Conservation (phyloP, 2,329 filamentous ascomycete species). For the Cladobotryum mycophilum region DNA sequence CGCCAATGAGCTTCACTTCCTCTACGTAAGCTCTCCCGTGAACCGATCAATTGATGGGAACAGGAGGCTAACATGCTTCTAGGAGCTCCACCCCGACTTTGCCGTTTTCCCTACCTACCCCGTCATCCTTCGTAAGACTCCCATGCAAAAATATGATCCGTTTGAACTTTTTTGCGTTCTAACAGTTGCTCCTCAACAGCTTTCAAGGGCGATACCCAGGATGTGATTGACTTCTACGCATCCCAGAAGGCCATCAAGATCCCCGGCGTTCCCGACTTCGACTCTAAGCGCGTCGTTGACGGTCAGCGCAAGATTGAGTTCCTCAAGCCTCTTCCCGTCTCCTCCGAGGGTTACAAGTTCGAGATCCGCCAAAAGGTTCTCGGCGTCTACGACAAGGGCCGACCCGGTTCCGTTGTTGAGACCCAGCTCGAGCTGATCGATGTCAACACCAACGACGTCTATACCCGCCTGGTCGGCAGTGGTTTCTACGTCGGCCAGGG, state of each 20-base stretch:
- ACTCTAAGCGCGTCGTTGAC: conserved; percentile 68
- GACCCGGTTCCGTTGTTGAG: conserved; percentile 74
- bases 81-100: conserved; percentile 87
- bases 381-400: conserved; percentile 86
- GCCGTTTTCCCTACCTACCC: conserved; percentile 85
- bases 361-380: conserved; percentile 72
- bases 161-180: not conserved
- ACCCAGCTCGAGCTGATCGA: conserved; percentile 74
- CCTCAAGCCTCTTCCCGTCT: conserved; percentile 66
- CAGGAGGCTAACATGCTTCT: conserved; percentile 8
- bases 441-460: conserved; percentile 60
- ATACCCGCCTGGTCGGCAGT: conserved; percentile 61
- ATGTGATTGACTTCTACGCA: conserved; percentile 81
- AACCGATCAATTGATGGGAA: not conserved
- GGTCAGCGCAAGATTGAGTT: conserved; percentile 77
- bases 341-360: conserved; percentile 65
- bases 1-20: conserved; percentile 83
- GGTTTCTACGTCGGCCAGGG: conserved; percentile 76
- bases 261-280: conserved; percentile 70
- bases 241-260: conserved; percentile 60
- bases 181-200: conserved; percentile 31
- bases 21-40: conserved; percentile 57
- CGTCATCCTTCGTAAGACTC: conserved; percentile 63
- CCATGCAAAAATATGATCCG: not conserved
- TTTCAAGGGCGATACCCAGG: conserved; percentile 71